A percentile compares a stretch with the other conserved stretches of the same genome.
Evolutionary conservation across 2,329 filamentous ascomycete species (phyloP).

Genomic region (Microdochium bolleyi): DNA sequence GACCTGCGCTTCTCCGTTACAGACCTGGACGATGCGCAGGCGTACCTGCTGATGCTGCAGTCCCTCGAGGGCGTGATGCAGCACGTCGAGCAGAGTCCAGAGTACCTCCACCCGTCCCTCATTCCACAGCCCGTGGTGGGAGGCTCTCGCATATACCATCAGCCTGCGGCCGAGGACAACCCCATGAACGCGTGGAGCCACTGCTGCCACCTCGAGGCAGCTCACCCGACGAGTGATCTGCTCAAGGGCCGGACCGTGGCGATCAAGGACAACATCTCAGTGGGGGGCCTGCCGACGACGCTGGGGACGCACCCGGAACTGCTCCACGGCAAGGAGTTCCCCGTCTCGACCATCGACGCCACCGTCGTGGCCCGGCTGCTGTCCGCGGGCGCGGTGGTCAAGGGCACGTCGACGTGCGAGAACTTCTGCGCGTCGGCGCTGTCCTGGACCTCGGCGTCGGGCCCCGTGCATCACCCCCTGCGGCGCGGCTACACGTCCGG

Average conservation of each 20-base stretch:
- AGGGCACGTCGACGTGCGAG: slow-evolving; percentile 10
- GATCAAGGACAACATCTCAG: slow-evolving; percentile 11
- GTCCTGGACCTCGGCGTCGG: slow-evolving; percentile 9
- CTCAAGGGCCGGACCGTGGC: slow-evolving; percentile 8
- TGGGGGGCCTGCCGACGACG: slow-evolving; percentile 9
- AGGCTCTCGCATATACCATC: slow-evolving; percentile 9
- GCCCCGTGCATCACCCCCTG: slow-evolving; percentile 10
- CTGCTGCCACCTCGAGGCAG: slow-evolving; percentile 15
- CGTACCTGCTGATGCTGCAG: slow-evolving; percentile 17
- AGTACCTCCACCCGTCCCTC: slow-evolving; percentile 16
- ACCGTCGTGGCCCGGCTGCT: slow-evolving; percentile 8
- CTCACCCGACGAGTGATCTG: slow-evolving; percentile 3
- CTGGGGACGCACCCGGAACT: slow-evolving; percentile 8
- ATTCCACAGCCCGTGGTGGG: slow-evolving; percentile 6
- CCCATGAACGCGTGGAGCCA: slow-evolving; percentile 26
- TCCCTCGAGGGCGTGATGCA: slow-evolving; percentile 17
- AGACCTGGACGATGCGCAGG: slow-evolving; percentile 12
- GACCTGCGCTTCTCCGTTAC: slow-evolving; percentile 8
- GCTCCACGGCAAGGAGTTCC: slow-evolving; percentile 6
- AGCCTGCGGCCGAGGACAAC: slow-evolving; percentile 11
- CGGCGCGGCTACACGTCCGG: slow-evolving; percentile 7
- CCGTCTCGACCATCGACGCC: slow-evolving; percentile 8
- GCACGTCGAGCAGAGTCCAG: slow-evolving; percentile 12
- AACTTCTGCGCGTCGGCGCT: slow-evolving; percentile 10
- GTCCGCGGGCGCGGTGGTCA: slow-evolving; percentile 7